A percentile compares a stretch with the other conserved stretches of the same genome.
Conservation (phyloP, 2,329 filamentous ascomycete genomes). For the Fusarium buxicola region DNA sequence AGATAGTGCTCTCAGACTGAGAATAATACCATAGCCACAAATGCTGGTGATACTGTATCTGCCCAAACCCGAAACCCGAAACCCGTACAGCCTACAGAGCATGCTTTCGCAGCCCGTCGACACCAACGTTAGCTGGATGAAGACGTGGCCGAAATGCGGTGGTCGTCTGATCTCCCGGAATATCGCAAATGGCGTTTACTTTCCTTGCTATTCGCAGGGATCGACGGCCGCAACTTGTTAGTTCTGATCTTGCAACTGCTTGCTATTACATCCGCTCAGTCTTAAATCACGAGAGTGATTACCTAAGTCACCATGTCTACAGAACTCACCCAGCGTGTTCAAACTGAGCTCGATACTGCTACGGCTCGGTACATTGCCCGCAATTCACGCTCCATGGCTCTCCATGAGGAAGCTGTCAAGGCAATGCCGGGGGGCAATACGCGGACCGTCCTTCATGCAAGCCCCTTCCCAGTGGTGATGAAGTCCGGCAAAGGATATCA, state of each 20-base stretch:
- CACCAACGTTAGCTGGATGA: no score
- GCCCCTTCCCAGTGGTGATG: slow-evolving; percentile 58
- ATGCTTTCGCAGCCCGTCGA: no score
- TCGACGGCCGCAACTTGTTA: background rate
- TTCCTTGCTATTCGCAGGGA: background rate
- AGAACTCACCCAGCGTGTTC: slow-evolving; percentile 35
- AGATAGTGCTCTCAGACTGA: no score
- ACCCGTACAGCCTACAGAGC: slow-evolving; percentile 27
- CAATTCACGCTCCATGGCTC: slow-evolving; percentile 54
- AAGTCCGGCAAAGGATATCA: slow-evolving; percentile 51
- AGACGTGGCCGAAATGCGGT: no score
- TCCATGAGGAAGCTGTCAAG: slow-evolving; percentile 53
- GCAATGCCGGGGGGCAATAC: slow-evolving; percentile 61
- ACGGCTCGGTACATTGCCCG: slow-evolving; percentile 49
- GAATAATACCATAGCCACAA: no score
- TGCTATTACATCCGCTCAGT: background rate
- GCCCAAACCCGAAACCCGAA: slow-evolving; percentile 39
- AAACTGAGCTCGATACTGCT: slow-evolving; percentile 49
- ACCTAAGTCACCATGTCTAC: slow-evolving; percentile 28
- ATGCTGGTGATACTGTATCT: background rate
- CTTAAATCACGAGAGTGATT: background rate
- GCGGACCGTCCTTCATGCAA: slow-evolving; percentile 56
- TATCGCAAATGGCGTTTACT: background rate
- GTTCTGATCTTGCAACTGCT: background rate
- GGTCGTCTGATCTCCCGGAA: no score